Percentiles rank a stretch among this genome's conserved stretches.
Conservation (phyloP, 768 basidiomycete species). For the Mycena albidolilacea region DNA sequence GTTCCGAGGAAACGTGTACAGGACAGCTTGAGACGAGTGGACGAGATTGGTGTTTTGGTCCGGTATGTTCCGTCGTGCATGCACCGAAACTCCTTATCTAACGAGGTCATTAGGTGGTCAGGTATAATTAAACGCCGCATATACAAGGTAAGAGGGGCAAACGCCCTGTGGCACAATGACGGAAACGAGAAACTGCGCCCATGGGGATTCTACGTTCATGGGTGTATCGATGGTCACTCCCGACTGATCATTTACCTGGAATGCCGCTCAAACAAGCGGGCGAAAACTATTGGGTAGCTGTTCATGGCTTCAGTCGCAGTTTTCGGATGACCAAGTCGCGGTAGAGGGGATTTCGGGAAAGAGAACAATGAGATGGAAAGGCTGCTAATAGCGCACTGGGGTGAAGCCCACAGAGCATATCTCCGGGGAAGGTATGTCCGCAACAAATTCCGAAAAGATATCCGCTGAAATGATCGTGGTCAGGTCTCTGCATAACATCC, state of each 20-base stretch:
- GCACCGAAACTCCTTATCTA: no score
- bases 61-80: not conserved
- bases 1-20: not conserved
- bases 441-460: not conserved
- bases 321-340: not conserved
- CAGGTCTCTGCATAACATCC: constrained; percentile 45
- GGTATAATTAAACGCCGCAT: constrained; percentile 11
- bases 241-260: no score
- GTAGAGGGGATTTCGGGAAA: not conserved
- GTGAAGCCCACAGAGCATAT: not conserved
- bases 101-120: not conserved
- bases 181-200: constrained; percentile 13
- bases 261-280: not conserved
- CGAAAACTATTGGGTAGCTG: not conserved
- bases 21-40: constrained; percentile 13
- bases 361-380: not conserved
- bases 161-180: constrained; percentile 6
- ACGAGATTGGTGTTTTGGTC: not conserved
- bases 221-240: constrained; percentile 9
- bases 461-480: not conserved
- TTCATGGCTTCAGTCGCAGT: not conserved
- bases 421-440: not conserved
- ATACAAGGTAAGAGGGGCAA: constrained; percentile 1
- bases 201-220: constrained; percentile 15
- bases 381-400: not conserved